Base-by-base conservation (phyloP, 2,329 filamentous ascomycete species). In the Rhinocladiella mackenziei region DNA sequence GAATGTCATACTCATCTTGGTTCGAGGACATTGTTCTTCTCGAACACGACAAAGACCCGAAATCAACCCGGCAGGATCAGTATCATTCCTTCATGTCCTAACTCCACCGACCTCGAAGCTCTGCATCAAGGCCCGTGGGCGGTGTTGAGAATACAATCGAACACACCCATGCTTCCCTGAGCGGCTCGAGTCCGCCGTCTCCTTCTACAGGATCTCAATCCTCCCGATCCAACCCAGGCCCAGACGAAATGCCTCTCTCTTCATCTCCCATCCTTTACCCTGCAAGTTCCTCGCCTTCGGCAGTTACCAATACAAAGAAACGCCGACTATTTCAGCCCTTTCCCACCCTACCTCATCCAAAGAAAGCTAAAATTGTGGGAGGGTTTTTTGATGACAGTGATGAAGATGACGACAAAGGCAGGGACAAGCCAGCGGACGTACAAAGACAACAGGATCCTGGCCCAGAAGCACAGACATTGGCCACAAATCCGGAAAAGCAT, bases 311-410 rank as follows among this genome's bases (percentile, higher is more conserved):
- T 8, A 47, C 29, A 18, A 54, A 65, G 42, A 71, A 71, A 55
- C 63, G 69, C 44, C 71, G 67, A 46, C 60, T 63, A 26, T 55
- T 63, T 14, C 57, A 60, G 41, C 43, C 51, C 29, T 48, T 52
- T 23, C 43, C 55, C 5, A 52, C 53, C 3, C 57, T 65, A 35
- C 48, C 34, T 18, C 56, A 62, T 8, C 17, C 39, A 8, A 72
- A 73, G 59, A 62, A 64, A 35, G 59, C 61, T 34, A 69, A 63
- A 48, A 63, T 62, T 5, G 53, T 67, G 35, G 67, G 65, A 25
- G 67, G 67, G 8, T 70, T 70, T 45, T 43, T 68, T 20, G 65
- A 65, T 23, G 67, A 69, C 18, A 65, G 64, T 10, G 65, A 69
- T 20, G 65, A 66, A 5, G 63, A 65, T 30, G 56, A 23, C 22